Conservation (phyloP, 495 filamentous ascomycete genomes). For the Polyplosphaeria fusca region DNA sequence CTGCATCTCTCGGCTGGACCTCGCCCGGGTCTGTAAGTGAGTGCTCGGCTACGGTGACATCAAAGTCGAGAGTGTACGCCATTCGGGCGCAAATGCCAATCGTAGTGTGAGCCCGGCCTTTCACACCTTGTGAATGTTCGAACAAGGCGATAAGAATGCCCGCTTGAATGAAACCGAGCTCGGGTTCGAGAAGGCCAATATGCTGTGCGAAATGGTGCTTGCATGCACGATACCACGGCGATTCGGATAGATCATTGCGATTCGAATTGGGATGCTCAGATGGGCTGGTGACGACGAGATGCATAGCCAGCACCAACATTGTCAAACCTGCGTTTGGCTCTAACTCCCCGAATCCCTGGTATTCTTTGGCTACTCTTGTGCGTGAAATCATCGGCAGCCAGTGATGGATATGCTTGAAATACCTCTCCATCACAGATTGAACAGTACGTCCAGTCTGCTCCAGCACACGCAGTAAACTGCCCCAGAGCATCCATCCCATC, state of each 20-base stretch:
- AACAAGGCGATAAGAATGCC: constrained; percentile 21
- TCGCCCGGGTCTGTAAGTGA: background rate
- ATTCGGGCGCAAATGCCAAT: constrained; percentile 3
- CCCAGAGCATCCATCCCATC: background rate
- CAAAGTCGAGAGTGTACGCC: background rate
- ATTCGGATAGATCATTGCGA: background rate
- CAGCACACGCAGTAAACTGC: background rate
- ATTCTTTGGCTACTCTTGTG: background rate
- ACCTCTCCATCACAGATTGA: background rate
- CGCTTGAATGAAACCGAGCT: constrained; percentile 8
- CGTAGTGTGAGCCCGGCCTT: constrained; percentile 2
- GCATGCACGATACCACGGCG: constrained; percentile 9
- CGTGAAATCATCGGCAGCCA: constrained; percentile 13
- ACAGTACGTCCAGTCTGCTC: background rate
- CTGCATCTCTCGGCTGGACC: background rate
- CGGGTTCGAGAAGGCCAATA: constrained; percentile 2
- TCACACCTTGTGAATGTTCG: constrained; percentile 11
- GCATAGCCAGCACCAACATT: constrained; percentile 6
- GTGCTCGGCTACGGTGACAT: background rate
- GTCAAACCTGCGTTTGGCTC: background rate
- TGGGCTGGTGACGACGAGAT: constrained; percentile 3
- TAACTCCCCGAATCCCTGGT: background rate
- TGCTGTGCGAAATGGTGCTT: constrained; percentile 17
- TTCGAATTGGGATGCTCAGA: constrained; percentile 6
- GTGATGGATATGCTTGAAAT: constrained; percentile 3